Evolutionary conservation across 2,329 filamentous ascomycete genomes (phyloP).

Genomic region (Metarhizium album): DNA sequence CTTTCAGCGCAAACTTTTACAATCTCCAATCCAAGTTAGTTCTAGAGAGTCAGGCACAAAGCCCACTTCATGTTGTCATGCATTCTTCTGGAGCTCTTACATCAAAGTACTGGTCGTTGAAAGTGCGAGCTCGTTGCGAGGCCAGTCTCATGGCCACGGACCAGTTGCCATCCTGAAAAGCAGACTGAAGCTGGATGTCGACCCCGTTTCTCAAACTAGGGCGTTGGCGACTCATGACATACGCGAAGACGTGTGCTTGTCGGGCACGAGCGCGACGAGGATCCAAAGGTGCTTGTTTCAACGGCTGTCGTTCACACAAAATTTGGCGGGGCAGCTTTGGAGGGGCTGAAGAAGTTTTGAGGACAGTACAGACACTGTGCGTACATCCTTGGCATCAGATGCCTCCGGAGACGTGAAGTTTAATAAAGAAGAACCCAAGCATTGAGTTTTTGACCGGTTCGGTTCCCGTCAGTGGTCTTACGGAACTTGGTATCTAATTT

Average conservation of each 20-base stretch:
- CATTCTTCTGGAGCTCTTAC: slow-evolving; percentile 20
- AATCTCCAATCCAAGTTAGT: slow-evolving; percentile 20
- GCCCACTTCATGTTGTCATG: background rate
- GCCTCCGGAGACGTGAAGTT: background rate
- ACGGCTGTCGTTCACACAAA: background rate
- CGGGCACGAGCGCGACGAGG: background rate
- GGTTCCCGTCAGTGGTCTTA: background rate
- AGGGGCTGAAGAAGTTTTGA: background rate
- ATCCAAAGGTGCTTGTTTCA: background rate
- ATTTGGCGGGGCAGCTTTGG: slow-evolving; percentile 1
- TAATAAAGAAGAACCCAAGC: background rate
- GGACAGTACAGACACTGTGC: background rate
- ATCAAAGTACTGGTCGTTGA: slow-evolving; percentile 46
- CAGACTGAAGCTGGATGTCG: slow-evolving; percentile 43
- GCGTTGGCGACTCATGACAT: slow-evolving; percentile 23
- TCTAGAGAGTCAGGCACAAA: background rate
- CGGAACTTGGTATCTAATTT: background rate
- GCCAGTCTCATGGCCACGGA: slow-evolving; percentile 38
- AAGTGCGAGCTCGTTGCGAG: slow-evolving; percentile 36
- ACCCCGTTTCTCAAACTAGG: slow-evolving; percentile 37
- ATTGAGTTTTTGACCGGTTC: no score
- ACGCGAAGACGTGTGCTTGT: slow-evolving; percentile 1
- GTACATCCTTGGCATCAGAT: background rate
- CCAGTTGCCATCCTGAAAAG: slow-evolving; percentile 46
- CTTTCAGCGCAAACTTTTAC: slow-evolving; percentile 41